Evolutionary conservation across 768 basidiomycete genomes (phyloP), one percentile per base, ranked within the genome.

Genomic region (Xerocomellus intermedius): DNA sequence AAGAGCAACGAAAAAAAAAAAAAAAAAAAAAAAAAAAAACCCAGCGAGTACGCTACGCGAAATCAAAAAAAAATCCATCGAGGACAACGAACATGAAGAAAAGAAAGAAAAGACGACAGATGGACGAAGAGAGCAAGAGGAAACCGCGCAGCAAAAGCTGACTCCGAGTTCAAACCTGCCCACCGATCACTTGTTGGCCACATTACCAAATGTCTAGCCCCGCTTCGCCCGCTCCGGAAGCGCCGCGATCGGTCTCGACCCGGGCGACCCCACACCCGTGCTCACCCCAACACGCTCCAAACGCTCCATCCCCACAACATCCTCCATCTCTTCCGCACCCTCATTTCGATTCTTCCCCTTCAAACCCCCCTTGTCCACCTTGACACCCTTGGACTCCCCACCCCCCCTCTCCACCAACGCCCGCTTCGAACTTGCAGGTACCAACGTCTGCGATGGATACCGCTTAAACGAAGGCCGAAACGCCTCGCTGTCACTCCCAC

Each of bases 401-500:
- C 66, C 17, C 1, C 54, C 42, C 12, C 72, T 68, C 49, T 73
- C 65, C 12, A 83, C 68, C 64, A 77, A 62, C 49, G 75, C 75
- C 48, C 83, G 72, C 68, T 91, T 90, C 45, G 79, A 58, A 57
- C 76, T 76, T 35, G 72, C 72, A 2, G 86, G 85, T 2, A 78
- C 87, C n/a, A 91, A 70, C 10, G 86, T 86, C 72, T 87, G 86
- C 44, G 85, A 87, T 2, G 89, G 82, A 36, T 87, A 67, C 42
- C 89, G 75, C 75, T 91, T 91, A 64, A 88, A 89, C 28, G 83
- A 77, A 12, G 89, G 89, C 2, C 89, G 66, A 36, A 64, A 49
- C n/a, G 63, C 48, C 37, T 73, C 69, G 5, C 67, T 56, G 6
- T 71, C 69, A 1, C 71, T 73, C 45, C 67, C 67, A 17, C 71